phyloP scores from a whole-genome alignment of 75 land plant species.

The Gnetum montanum region DNA sequence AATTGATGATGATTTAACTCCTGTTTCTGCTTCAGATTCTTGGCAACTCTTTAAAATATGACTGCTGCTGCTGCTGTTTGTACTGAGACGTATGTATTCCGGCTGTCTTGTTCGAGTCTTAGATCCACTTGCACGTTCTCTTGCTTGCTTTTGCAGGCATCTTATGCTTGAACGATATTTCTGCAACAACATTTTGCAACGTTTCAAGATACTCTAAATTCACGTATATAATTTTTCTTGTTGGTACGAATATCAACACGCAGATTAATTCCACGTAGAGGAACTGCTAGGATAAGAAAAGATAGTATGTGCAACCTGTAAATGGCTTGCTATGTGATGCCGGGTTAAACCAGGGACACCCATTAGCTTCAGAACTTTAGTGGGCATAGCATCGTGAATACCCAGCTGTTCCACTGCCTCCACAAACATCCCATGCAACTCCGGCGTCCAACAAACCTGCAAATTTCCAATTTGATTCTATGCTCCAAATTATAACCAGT shows the following conservation, averaged over 20 bases:
- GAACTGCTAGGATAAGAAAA: slow-evolving; percentile 12
- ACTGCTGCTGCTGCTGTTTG: too few relatives aligned
- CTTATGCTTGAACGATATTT: neutral
- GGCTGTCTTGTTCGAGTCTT: too few relatives aligned
- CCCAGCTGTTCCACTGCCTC: slow-evolving; percentile 90
- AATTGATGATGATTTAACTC: too few relatives aligned
- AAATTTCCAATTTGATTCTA: neutral
- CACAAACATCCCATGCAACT: slow-evolving; percentile 66
- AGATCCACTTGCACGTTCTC: neutral
- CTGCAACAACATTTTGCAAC: neutral
- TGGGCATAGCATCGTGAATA: slow-evolving; percentile 75
- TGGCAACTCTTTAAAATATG: too few relatives aligned
- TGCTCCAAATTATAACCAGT: neutral
- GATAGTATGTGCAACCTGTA: slow-evolving; percentile 50
- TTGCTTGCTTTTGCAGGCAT: neutral
- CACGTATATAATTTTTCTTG: too few relatives aligned
- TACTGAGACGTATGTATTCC: neutral
- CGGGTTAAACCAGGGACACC: slow-evolving; percentile 77
- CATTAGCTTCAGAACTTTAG: slow-evolving; percentile 75
- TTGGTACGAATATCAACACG: too few relatives aligned
- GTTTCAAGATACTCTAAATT: slow-evolving; percentile 1
- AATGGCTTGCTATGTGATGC: slow-evolving; percentile 78
- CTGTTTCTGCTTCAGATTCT: too few relatives aligned
- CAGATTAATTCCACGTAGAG: too few relatives aligned
- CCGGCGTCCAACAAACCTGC: slow-evolving; percentile 87